These are phyloP conservation scores for Diplodia corticola DNA, from an alignment of 2,329 filamentous ascomycete genomes.

Conservation along the genomic window DNA sequence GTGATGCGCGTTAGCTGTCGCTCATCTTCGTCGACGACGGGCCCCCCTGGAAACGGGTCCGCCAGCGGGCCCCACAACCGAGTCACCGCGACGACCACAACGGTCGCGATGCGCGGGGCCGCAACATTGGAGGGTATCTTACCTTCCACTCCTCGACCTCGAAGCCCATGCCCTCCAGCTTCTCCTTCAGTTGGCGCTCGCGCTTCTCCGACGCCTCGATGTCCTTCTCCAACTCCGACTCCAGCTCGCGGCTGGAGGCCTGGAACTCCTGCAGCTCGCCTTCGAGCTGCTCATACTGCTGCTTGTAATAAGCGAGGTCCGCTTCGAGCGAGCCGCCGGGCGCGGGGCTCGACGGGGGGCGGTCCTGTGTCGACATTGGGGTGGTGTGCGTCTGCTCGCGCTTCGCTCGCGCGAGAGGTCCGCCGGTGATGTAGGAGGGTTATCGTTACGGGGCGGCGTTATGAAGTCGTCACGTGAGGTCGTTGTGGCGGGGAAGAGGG, in stretches of 20 bases:
- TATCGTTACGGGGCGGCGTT: neutral
- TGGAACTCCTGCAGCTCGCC: conserved; percentile 91
- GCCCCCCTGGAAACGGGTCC: conserved; percentile 4
- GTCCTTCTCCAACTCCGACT: conserved; percentile 93
- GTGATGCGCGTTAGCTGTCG: conserved; percentile 9
- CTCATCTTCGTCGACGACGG: neutral
- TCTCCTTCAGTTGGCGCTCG: conserved; percentile 81
- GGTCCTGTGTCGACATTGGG: conserved; percentile 30
- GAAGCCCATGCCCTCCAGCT: conserved; percentile 78
- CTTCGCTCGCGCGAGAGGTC: conserved; percentile 18
- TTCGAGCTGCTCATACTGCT: conserved; percentile 91
- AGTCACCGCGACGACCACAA: neutral
- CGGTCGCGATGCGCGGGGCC: neutral
- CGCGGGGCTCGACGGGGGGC: conserved; percentile 34
- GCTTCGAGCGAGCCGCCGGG: conserved; percentile 55
- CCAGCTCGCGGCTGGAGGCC: conserved; percentile 87
- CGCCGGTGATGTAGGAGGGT: conserved; percentile 24
- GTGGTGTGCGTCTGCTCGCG: conserved; percentile 26
- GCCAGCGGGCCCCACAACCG: neutral
- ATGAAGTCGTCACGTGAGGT: conserved; percentile 17
- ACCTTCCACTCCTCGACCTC: conserved; percentile 99
- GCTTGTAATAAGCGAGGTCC: conserved; percentile 90
- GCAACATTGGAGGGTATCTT: conserved; percentile 36
- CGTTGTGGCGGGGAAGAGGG: conserved; percentile 22
- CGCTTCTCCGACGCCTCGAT: conserved; percentile 93